Conservation (phyloP, 2,329 filamentous ascomycete genomes). For the Colletotrichum coccodes region DNA sequence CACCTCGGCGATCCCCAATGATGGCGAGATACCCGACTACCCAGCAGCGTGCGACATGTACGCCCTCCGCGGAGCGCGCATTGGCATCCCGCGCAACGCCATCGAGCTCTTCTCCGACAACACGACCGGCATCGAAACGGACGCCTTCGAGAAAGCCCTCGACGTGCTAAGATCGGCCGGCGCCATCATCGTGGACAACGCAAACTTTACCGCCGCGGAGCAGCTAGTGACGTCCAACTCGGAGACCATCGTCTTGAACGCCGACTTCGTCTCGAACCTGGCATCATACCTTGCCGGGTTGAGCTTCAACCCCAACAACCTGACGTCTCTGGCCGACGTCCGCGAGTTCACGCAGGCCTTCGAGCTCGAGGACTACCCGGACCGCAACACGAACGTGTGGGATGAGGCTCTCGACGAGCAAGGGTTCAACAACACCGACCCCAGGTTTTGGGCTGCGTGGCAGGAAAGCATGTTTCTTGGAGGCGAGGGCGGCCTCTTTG, state of each 20-base stretch:
- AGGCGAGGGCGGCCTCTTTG: conserved; percentile 68
- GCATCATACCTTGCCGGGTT: conserved; percentile 66
- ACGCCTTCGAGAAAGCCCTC: conserved; percentile 65
- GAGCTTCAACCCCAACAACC: conserved; percentile 63
- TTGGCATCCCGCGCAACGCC: conserved; percentile 71
- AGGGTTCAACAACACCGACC: conserved; percentile 66
- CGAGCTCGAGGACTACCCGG: conserved; percentile 67
- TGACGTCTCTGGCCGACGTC: conserved; percentile 62
- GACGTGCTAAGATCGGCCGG: conserved; percentile 62
- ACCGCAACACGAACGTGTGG: conserved; percentile 68
- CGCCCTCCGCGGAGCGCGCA: conserved; percentile 64
- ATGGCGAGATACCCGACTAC: conserved; percentile 65
- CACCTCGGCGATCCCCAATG: conserved; percentile 69
- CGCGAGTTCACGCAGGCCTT: conserved; percentile 64
- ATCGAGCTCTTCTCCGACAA: conserved; percentile 47
- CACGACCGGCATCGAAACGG: conserved; percentile 41
- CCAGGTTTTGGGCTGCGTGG: conserved; percentile 66
- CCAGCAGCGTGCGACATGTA: conserved; percentile 64
- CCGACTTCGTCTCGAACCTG: conserved; percentile 69
- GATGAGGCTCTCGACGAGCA: conserved; percentile 57
- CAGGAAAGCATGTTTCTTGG: conserved; percentile 64
- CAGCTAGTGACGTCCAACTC: conserved; percentile 38
- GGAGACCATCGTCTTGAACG: conserved; percentile 56
- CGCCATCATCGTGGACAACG: conserved; percentile 68
- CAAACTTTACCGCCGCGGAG: conserved; percentile 46